Evolutionary conservation across 306 rosid species (phyloP).

Genomic region (Ceratonia siliqua): DNA sequence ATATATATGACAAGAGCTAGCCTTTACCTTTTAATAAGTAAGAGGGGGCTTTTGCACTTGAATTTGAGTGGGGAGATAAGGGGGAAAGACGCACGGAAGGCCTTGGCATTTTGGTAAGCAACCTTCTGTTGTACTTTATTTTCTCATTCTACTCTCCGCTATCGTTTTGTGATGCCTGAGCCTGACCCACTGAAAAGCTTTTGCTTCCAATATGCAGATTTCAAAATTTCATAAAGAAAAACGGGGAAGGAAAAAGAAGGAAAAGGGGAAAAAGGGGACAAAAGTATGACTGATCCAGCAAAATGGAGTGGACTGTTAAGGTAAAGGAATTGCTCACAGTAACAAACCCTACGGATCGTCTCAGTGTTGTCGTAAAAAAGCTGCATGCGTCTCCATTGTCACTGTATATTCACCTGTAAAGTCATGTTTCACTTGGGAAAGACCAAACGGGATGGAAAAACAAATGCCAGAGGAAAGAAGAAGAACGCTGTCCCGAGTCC

Average conservation of each 20-base stretch:
- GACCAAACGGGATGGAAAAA: not conserved
- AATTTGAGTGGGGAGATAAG: not conserved
- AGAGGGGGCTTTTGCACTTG: not conserved
- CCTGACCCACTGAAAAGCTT: slow-evolving; percentile 13
- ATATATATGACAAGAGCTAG: no score
- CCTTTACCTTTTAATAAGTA: not conserved
- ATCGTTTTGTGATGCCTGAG: not conserved
- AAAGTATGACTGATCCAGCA: slow-evolving; percentile 2
- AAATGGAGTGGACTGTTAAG: slow-evolving; percentile 5
- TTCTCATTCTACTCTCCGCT: not conserved
- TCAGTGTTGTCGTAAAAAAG: slow-evolving; percentile 29
- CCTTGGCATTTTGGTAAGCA: not conserved
- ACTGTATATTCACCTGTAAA: not conserved
- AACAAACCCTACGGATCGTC: slow-evolving; percentile 36
- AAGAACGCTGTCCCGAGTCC: not conserved
- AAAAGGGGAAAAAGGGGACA: slow-evolving; percentile 34
- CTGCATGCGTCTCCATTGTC: slow-evolving; percentile 20
- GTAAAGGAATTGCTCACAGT: slow-evolving; percentile 34
- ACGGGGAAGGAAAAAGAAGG: not conserved
- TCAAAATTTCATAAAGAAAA: slow-evolving; percentile 15
- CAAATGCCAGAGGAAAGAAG: not conserved
- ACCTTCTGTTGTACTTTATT: not conserved
- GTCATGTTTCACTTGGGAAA: slow-evolving; percentile 18
- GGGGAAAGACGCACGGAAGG: not conserved
- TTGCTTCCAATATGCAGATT: slow-evolving; percentile 27